phyloP scores from a whole-genome alignment of 1,284 basidiomycete genomes.

The Sporisorium reilianum region DNA sequence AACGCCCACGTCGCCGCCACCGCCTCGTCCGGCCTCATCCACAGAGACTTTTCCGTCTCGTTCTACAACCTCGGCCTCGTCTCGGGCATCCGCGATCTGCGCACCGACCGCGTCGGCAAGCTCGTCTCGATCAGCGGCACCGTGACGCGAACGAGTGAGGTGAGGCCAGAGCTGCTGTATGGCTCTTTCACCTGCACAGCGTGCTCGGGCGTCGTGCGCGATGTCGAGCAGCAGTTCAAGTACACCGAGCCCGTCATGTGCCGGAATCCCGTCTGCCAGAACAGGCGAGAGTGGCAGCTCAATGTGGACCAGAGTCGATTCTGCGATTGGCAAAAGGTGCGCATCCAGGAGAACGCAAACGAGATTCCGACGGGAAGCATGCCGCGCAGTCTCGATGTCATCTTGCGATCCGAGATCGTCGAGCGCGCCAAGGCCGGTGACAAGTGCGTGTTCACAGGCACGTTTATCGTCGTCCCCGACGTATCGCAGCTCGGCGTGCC shows the following conservation, averaged over 20 bases:
- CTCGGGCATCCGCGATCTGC: slow-evolving; percentile 92
- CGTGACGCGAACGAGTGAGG: slow-evolving; percentile 96
- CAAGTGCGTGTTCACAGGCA: slow-evolving; percentile 97
- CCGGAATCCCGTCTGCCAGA: slow-evolving; percentile 91
- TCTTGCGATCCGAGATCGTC: slow-evolving; percentile 92
- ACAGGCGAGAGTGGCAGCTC: slow-evolving; percentile 89
- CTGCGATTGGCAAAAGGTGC: slow-evolving; percentile 98
- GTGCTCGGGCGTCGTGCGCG: slow-evolving; percentile 87
- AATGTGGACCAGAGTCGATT: slow-evolving; percentile 97
- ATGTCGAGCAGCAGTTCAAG: slow-evolving; percentile 99
- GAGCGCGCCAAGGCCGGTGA: slow-evolving; percentile 98
- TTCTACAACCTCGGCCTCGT: slow-evolving; percentile 96
- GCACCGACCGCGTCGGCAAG: slow-evolving; percentile 65
- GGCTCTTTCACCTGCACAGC: slow-evolving; percentile 93
- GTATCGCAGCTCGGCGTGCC: slow-evolving; percentile 95
- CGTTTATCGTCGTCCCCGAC: slow-evolving; percentile 98
- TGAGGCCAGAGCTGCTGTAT: slow-evolving; percentile 91
- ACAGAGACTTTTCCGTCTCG: slow-evolving; percentile 92
- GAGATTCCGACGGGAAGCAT: slow-evolving; percentile 97
- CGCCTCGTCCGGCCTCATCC: slow-evolving; percentile 82
- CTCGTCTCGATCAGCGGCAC: slow-evolving; percentile 66
- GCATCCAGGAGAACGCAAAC: slow-evolving; percentile 98
- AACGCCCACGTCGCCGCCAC: slow-evolving; percentile 74
- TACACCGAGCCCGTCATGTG: slow-evolving; percentile 98
- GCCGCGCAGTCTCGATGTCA: slow-evolving; percentile 83